These are phyloP conservation scores for Eucalyptus pumila DNA, from an alignment of 345 rosid genomes.

Conservation along the genomic window DNA sequence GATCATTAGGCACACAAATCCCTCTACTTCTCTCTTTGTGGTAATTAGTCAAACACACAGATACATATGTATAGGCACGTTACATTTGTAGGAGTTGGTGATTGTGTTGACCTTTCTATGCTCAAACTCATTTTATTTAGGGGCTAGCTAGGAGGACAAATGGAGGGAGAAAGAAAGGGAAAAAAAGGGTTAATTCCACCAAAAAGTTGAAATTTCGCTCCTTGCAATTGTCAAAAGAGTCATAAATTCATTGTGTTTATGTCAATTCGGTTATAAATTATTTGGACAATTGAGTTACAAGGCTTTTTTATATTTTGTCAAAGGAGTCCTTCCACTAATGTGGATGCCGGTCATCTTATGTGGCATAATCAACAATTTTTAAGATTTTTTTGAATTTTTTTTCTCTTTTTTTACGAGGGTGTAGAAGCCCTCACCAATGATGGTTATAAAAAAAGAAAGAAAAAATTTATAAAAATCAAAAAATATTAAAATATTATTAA, in stretches of 20 bases:
- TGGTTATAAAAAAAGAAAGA: background rate
- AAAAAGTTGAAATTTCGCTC: background rate
- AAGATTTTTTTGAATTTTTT: too few species aligned
- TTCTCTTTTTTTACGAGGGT: too few species aligned
- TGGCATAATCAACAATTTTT: rapidly evolving
- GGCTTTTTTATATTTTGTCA: rapidly evolving
- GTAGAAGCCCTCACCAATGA: rapidly evolving
- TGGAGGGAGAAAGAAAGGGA: background rate
- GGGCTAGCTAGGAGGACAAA: background rate
- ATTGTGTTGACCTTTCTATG: background rate
- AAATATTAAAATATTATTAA: too few species aligned
- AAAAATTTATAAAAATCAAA: too few species aligned
- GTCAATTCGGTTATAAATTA: rapidly evolving
- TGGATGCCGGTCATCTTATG: rapidly evolving
- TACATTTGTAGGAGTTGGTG: background rate
- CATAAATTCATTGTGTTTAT: rapidly evolving
- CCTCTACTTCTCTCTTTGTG: background rate
- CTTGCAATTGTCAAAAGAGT: background rate
- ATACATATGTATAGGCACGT: background rate
- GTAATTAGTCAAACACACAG: background rate
- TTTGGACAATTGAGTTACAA: background rate
- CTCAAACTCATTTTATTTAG: background rate
- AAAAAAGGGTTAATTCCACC: background rate
- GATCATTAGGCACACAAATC: background rate
- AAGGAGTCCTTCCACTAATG: rapidly evolving